These are phyloP conservation scores for Cladophialophora carrionii DNA, from an alignment of 2,329 filamentous ascomycete species.

Conservation along the genomic window DNA sequence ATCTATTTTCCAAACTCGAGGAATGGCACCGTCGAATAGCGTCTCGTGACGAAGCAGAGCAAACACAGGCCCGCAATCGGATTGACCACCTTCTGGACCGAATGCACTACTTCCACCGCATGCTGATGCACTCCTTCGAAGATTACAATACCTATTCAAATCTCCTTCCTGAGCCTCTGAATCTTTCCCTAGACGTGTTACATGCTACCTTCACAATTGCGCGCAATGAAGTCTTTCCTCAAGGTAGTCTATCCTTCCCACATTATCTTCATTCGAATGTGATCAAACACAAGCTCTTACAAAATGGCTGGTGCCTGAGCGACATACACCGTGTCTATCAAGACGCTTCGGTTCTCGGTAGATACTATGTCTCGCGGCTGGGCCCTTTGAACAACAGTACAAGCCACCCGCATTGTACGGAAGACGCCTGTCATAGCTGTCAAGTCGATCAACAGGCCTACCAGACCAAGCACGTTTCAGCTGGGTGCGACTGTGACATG, in stretches of 20 bases:
- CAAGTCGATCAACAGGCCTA: slow-evolving; percentile 1
- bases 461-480: neutral
- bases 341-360: neutral
- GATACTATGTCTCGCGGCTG: slow-evolving; percentile 4
- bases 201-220: neutral
- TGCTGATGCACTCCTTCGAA: neutral
- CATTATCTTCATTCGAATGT: neutral
- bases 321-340: neutral
- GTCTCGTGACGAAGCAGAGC: neutral
- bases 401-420: neutral
- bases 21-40: neutral
- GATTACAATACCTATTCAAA: neutral
- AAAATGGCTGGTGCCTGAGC: neutral
- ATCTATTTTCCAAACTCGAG: neutral
- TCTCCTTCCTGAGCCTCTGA: neutral
- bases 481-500: neutral
- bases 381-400: neutral
- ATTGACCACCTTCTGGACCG: neutral
- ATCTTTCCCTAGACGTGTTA: slow-evolving; percentile 1
- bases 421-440: neutral
- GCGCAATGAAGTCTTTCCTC: neutral
- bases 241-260: neutral
- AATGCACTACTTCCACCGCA: neutral
- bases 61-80: neutral
- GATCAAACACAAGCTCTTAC: neutral